These are phyloP conservation scores for Lepidium aucheri DNA, from an alignment of 345 rosid species.

Conservation along the genomic window DNA sequence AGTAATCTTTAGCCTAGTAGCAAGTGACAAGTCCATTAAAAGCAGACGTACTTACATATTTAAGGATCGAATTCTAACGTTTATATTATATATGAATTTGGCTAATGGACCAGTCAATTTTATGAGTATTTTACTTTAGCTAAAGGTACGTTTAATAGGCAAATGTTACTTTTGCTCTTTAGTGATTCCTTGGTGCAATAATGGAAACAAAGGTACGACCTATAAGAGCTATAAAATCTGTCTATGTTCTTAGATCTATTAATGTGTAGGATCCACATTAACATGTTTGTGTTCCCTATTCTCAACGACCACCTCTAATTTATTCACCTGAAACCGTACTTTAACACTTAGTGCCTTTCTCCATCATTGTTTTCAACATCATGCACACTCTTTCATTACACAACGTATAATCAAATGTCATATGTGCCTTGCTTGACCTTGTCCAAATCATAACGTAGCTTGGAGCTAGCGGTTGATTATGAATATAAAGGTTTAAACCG, in stretches of 20 bases:
- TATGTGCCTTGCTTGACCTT: background rate
- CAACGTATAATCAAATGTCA: background rate
- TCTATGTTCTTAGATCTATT: background rate
- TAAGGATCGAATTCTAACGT: no score
- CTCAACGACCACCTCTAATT: background rate
- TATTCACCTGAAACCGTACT: background rate
- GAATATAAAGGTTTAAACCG: background rate
- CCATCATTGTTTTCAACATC: background rate
- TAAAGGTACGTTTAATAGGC: background rate
- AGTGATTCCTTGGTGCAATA: conserved; percentile 2
- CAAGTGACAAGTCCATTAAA: no score
- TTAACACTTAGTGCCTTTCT: background rate
- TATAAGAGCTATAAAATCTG: conserved; percentile 4
- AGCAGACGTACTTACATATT: no score
- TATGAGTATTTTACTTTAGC: background rate
- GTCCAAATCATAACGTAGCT: background rate
- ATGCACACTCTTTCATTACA: background rate
- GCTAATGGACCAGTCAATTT: no score
- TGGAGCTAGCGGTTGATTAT: background rate
- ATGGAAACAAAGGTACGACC: conserved; percentile 17
- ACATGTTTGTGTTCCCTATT: conserved; percentile 7
- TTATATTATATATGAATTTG: no score
- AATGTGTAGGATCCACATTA: conserved; percentile 14
- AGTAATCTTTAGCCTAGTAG: no score
- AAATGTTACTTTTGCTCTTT: conserved; percentile 3